Evolutionary conservation across 139 green algal species (phyloP).

Genomic region (Chlamydomonas schloesseri): DNA sequence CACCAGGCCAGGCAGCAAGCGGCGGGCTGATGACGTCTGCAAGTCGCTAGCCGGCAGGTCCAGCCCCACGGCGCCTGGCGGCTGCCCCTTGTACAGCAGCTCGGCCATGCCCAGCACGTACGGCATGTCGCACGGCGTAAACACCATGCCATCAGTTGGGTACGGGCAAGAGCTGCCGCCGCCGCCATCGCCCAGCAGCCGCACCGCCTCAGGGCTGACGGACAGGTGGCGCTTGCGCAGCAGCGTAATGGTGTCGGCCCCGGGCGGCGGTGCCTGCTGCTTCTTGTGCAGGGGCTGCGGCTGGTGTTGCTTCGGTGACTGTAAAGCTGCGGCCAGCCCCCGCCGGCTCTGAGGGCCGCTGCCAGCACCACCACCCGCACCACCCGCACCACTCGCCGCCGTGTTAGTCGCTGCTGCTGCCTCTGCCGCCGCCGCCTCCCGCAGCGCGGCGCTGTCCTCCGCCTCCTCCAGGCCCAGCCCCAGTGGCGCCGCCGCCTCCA

Average conservation of each 20-base stretch:
- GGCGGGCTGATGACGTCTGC: neutral
- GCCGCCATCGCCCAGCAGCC: neutral
- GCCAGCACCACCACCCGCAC: no score
- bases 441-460: neutral
- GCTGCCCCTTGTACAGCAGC: constrained; percentile 55
- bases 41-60: neutral
- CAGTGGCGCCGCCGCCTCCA: neutral
- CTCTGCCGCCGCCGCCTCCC: neutral
- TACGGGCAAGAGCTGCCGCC: constrained; percentile 35
- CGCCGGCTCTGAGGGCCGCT: no score
- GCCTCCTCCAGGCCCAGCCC: constrained; percentile 14
- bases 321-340: no score
- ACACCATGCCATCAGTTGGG: constrained; percentile 53
- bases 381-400: no score
- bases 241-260: constrained; percentile 16
- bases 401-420: neutral
- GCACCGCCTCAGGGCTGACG: no score
- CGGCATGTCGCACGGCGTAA: constrained; percentile 44
- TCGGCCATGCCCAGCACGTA: constrained; percentile 58
- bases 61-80: neutral
- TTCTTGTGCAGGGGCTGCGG: constrained; percentile 18
- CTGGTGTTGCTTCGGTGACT: no score
- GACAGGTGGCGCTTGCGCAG: constrained; percentile 42
- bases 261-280: constrained; percentile 48
- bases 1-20: neutral